Evolutionary conservation across 106 monocot species (phyloP).

Genomic region (Dioscorea zingiberensis): DNA sequence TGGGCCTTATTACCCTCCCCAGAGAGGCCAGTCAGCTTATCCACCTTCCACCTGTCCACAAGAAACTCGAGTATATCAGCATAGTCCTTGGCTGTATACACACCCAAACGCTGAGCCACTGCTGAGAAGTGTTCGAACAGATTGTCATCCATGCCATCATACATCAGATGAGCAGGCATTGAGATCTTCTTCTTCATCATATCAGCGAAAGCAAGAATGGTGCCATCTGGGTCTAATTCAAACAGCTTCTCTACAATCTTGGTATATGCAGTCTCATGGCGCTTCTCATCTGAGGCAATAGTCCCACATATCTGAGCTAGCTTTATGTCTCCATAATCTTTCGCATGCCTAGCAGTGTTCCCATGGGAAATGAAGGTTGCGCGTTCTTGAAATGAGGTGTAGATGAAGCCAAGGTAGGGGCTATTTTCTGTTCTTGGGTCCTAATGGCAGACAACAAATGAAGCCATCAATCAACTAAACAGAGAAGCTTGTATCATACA

Average conservation of each 20-base stretch:
- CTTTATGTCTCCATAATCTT: conserved; percentile 52
- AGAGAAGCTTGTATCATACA: background rate
- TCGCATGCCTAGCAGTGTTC: conserved; percentile 56
- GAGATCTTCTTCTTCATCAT: conserved; percentile 73
- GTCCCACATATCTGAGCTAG: conserved; percentile 55
- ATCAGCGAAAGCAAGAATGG: conserved; percentile 45
- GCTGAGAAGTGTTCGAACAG: conserved; percentile 49
- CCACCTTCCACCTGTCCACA: conserved; percentile 47
- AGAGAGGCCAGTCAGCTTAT: conserved; percentile 21
- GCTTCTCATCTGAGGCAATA: conserved; percentile 62
- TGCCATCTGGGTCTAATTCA: conserved; percentile 52
- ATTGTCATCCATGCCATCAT: conserved; percentile 43
- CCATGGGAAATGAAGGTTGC: conserved; percentile 70
- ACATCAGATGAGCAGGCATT: conserved; percentile 63
- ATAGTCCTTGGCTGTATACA: conserved; percentile 57
- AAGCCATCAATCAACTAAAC: background rate
- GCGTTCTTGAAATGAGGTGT: conserved; percentile 62
- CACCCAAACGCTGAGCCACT: conserved; percentile 42
- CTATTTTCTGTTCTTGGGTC: conserved; percentile 66
- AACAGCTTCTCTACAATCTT: conserved; percentile 68
- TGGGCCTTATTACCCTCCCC: conserved; percentile 27
- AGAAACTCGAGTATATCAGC: conserved; percentile 62
- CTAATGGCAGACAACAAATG: conserved; percentile 11
- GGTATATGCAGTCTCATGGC: conserved; percentile 60
- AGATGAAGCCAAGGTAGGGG: conserved; percentile 58